A percentile compares a stretch with the other conserved stretches of the same genome.
phyloP scores from a whole-genome alignment of 2,329 filamentous ascomycete genomes.

The Diplodia scrobiculata region DNA sequence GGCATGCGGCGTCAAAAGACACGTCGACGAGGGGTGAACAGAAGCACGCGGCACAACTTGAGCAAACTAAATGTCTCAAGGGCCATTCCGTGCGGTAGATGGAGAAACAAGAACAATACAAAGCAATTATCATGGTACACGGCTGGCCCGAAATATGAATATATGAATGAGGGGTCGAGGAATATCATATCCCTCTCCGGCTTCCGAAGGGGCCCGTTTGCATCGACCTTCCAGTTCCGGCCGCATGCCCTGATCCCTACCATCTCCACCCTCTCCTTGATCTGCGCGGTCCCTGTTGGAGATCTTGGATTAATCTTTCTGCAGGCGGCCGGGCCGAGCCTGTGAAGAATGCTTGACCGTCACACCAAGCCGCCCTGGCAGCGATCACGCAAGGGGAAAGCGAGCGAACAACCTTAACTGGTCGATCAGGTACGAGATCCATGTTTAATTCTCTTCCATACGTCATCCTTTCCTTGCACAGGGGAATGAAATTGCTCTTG shows the following conservation, averaged over 20 bases:
- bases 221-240: neutral
- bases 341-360: slow-evolving; percentile 1
- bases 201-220: neutral
- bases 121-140: neutral
- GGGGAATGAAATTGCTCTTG: neutral
- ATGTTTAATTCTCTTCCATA: neutral
- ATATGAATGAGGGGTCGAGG: neutral
- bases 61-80: neutral
- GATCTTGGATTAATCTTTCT: neutral
- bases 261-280: neutral
- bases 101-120: slow-evolving; percentile 8
- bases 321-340: neutral
- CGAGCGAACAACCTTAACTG: neutral
- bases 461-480: neutral
- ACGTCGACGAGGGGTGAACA: neutral
- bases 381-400: neutral
- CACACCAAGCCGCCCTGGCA: neutral
- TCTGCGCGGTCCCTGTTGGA: neutral
- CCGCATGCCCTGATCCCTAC: neutral
- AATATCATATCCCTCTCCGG: neutral
- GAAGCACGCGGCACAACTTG: neutral
- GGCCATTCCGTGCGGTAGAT: slow-evolving; percentile 3
- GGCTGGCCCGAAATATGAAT: neutral
- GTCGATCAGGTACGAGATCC: neutral
- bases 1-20: neutral